Percentiles rank a stretch among this genome's conserved stretches.
Conservation (phyloP, 495 filamentous ascomycete species). For the Penicillium nucicola region DNA sequence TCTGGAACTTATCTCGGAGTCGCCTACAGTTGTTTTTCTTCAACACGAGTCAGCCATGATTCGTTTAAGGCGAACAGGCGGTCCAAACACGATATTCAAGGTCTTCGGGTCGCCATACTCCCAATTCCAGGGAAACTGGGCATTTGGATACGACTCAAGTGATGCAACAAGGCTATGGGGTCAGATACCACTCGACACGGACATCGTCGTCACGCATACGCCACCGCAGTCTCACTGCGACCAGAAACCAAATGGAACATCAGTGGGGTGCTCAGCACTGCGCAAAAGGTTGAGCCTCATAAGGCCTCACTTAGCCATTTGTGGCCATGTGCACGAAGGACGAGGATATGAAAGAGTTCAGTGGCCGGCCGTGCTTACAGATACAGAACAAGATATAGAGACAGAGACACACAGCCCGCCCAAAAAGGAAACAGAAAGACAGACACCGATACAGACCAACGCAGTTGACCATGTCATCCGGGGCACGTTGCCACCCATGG, state of each 20-base stretch:
- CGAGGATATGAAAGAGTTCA: slow-evolving; percentile 44
- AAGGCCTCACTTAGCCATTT: slow-evolving; percentile 43
- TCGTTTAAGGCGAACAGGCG: slow-evolving; percentile 51
- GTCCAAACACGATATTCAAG: slow-evolving; percentile 64
- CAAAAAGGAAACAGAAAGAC: not conserved
- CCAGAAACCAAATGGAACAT: slow-evolving; percentile 20
- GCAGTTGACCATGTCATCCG: slow-evolving; percentile 7
- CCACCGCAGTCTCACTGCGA: slow-evolving; percentile 48
- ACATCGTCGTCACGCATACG: slow-evolving; percentile 49
- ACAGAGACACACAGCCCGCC: not conserved
- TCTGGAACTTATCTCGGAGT: slow-evolving; percentile 47
- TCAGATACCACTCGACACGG: slow-evolving; percentile 41
- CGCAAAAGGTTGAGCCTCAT: slow-evolving; percentile 34
- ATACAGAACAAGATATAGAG: not conserved
- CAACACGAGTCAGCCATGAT: slow-evolving; percentile 59
- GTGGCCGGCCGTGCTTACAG: slow-evolving; percentile 23
- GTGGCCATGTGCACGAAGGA: slow-evolving; percentile 50
- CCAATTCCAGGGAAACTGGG: slow-evolving; percentile 63
- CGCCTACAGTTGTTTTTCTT: slow-evolving; percentile 60
- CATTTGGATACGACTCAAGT: slow-evolving; percentile 60
- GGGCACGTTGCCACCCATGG: slow-evolving; percentile 25
- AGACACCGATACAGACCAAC: not conserved
- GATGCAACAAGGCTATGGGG: slow-evolving; percentile 50
- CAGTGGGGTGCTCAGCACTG: slow-evolving; percentile 42
- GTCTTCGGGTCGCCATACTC: slow-evolving; percentile 76